Conservation (phyloP, 1,139 yeast species). For the Nakaseomyces bracarensis region DNA sequence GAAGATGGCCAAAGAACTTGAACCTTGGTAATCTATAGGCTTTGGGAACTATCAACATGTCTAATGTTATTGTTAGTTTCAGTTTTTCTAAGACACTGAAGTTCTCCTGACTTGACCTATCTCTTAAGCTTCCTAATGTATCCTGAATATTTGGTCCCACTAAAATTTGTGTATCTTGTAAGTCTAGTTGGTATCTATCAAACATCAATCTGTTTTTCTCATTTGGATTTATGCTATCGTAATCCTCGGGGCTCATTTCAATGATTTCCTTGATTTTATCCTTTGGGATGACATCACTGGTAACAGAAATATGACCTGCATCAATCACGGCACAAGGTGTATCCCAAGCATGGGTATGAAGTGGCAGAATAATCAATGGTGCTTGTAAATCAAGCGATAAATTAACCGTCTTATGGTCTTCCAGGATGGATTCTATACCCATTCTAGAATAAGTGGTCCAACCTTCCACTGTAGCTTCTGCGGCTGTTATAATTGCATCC, state of each 20-base stretch:
- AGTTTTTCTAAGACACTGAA: constrained; percentile 60
- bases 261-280: constrained; percentile 64
- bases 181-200: constrained; percentile 68
- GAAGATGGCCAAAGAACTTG: constrained; percentile 73
- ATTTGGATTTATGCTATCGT: constrained; percentile 65
- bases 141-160: constrained; percentile 77
- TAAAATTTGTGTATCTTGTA: constrained; percentile 81
- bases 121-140: constrained; percentile 62
- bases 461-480: constrained; percentile 91
- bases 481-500: constrained; percentile 88
- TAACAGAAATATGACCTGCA: constrained; percentile 88
- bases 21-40: constrained; percentile 67
- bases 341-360: constrained; percentile 68
- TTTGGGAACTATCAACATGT: constrained; percentile 76
- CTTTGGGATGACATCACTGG: constrained; percentile 72
- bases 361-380: constrained; percentile 82
- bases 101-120: constrained; percentile 35
- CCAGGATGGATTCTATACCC: constrained; percentile 87
- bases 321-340: constrained; percentile 89
- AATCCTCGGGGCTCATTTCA: constrained; percentile 51
- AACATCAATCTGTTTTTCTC: constrained; percentile 74
- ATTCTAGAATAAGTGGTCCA: constrained; percentile 81
- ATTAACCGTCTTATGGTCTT: constrained; percentile 86
- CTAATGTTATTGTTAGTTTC: constrained; percentile 63
- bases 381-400: constrained; percentile 85